phyloP scores from a whole-genome alignment of 2,329 filamentous ascomycete species.

The Aspergillus ochraceus region DNA sequence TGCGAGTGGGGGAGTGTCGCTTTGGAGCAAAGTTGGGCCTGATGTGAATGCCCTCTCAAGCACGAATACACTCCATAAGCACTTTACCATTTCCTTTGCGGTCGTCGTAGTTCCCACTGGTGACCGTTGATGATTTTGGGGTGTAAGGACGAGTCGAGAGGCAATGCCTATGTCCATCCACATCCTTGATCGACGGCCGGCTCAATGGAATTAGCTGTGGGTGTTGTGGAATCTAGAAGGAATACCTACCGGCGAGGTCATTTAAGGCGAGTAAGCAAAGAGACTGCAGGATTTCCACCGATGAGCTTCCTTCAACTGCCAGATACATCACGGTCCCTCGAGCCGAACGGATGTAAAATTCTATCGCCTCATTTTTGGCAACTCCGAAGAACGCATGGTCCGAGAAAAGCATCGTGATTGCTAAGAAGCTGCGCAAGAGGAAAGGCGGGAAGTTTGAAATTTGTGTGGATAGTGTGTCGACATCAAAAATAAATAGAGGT shows the following conservation, averaged over 20 bases:
- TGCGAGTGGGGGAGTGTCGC: background rate
- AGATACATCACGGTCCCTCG: background rate
- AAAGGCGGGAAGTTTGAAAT: background rate
- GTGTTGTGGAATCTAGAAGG: background rate
- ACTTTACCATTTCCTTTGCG: background rate
- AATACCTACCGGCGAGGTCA: background rate
- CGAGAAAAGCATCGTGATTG: background rate
- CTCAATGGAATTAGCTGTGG: background rate
- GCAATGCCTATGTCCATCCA: conserved; percentile 10
- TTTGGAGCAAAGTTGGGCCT: background rate
- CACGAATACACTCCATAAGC: conserved; percentile 10
- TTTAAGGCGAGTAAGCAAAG: conserved; percentile 8
- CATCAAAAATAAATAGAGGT: conserved; percentile 7
- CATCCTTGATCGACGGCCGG: conserved; percentile 1
- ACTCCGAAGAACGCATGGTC: conserved; percentile 2
- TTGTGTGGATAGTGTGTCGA: background rate
- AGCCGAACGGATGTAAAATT: conserved; percentile 7
- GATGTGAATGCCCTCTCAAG: conserved; percentile 3
- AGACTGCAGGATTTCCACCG: conserved; percentile 2
- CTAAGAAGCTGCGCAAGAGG: conserved; percentile 4
- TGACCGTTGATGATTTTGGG: background rate
- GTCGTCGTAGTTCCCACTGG: background rate
- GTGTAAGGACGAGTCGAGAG: background rate
- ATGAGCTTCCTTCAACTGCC: conserved; percentile 1
- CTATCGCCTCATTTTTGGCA: background rate